Base-by-base conservation (phyloP, 208 protist genomes). In the Crithidia thermophila region DNA sequence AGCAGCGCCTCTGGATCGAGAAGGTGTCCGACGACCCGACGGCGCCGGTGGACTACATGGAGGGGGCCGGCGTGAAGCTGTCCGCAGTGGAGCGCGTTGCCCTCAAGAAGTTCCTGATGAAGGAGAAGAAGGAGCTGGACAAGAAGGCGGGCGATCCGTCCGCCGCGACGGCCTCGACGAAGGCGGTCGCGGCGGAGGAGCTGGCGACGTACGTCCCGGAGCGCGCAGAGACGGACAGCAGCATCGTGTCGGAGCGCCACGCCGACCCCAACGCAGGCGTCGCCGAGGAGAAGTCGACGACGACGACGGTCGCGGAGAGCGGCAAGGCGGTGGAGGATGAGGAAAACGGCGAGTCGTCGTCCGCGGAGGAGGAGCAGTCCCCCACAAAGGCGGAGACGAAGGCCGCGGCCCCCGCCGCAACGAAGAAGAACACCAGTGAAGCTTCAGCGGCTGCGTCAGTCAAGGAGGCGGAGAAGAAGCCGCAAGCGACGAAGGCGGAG, bases 1-100 rank as follows among this genome's bases (percentile, higher is more conserved):
- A 66, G 62, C 58, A 63, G 56, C 60, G 62, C n/a, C 33, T 43
- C 45, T 43, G 45, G 42, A 43, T 64, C 27, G 58, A 64, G 58
- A 30, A 64, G 33, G 45, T 33, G n/a, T 53, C 58, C 20, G 13
- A 64, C 58, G 20, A 64, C 43, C 18, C 58, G 16, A 43, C 39
- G 20, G 58, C 58, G 4, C 58, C 43, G 2, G 5, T 64, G 31
- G 23, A 42, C 23, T 37, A 57, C 23, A 61, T 74, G 5, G 50
- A 74, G 6, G 39, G 49, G 8, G 34, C 37, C 0, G 67, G 51
- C 9, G 31, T 74, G 67, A 60, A 74, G 67, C 58, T 55, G 50
- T 62, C 59, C 7, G 37, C 27, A 4, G 50, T 43, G 33, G 50
- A 67, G 58, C 43, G 52, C 27, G 4, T 40, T 30, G 43, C 58